Evolutionary conservation across 2,329 filamentous ascomycete genomes (phyloP), one percentile per base, ranked within the genome.

Genomic region (Fusarium avenaceum): DNA sequence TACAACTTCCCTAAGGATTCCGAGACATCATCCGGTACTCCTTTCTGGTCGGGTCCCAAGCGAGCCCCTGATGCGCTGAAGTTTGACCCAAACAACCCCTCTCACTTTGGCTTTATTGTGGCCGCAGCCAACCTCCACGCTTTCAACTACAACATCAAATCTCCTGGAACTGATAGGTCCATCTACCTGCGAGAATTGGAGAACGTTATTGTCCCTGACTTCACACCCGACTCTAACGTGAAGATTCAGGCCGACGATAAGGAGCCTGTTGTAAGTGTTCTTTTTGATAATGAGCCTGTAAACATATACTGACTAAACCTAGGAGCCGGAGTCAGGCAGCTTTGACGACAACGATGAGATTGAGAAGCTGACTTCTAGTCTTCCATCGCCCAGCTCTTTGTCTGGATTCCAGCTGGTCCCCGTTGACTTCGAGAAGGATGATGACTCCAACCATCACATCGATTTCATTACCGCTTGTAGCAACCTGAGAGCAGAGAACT

Each of bases 31-130:
- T 91, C 88, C 38, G 96, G 96, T 32, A 92, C 94, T 67, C 92
- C 89, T 2, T 99, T 99, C 86, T 99, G 96, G 96, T 98, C 96
- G 30, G 95, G 96, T 13, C 96, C 96, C 48, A 99, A 99, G 88
- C 93, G 96, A 75, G 96, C 96, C 14, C 96, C 96, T 7, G 93
- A 96, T 67, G 87, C 95, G 68, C 85, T 98, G 76, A 94, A 92
- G 78, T 99, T 99, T 72, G 92, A 97, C 74, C 80, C 90, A 46
- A 87, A 89, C 63, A 96, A 97, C 80, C 85, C 90, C 13, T 96
- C 93, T 22, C 96, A 99, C 80, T 90, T 95, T 76, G 89, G 87
- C 38, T 99, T 97, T 77, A 85, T 99, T 55, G 88, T 96, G 65
- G 90, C 96, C 19, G 96, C 89, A 9, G 94, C 96, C 35, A 96